Percentiles rank a stretch among this genome's conserved stretches.
Conservation (phyloP, 805 yeast genomes). For the Teunomyces lycoperdinae region DNA sequence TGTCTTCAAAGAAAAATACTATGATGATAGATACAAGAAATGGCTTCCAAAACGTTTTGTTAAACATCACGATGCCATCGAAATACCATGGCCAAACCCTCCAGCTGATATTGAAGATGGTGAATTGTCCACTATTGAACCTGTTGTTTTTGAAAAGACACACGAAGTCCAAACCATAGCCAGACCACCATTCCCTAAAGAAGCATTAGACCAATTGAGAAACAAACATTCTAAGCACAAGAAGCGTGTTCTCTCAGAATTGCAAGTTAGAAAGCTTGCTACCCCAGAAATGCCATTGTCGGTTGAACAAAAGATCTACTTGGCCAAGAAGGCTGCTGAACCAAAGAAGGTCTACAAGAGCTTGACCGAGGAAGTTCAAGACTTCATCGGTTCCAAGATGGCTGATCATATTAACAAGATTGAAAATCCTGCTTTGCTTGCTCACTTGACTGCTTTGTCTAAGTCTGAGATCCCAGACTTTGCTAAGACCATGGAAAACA, state of each 20-base stretch:
- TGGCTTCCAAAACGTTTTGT: conserved; percentile 79
- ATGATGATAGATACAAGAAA: conserved; percentile 67
- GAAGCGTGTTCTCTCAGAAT: conserved; percentile 49
- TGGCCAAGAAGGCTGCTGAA: conserved; percentile 43
- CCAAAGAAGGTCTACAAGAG: conserved; percentile 34
- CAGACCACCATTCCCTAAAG: conserved; percentile 65
- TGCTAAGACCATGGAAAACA: conserved; percentile 23
- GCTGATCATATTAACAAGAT: conserved; percentile 38
- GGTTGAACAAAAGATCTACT: conserved; percentile 57
- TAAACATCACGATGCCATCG: conserved; percentile 61
- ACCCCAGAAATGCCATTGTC: conserved; percentile 80
- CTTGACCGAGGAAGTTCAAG: conserved; percentile 53
- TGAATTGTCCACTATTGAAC: conserved; percentile 53
- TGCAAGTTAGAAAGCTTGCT: conserved; percentile 58
- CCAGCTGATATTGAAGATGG: conserved; percentile 51
- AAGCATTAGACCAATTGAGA: conserved; percentile 65
- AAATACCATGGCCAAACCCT: conserved; percentile 90
- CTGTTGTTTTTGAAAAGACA: conserved; percentile 65
- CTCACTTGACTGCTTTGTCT: conserved; percentile 41
- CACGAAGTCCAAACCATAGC: conserved; percentile 67
- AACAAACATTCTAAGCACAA: conserved; percentile 73
- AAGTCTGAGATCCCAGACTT: conserved; percentile 27
- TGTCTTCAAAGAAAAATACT: conserved; percentile 64
- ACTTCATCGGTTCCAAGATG: conserved; percentile 50
- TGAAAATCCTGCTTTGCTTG: conserved; percentile 31